phyloP scores from a whole-genome alignment of 2,329 filamentous ascomycete species.

The Trichoderma afroharzianum region DNA sequence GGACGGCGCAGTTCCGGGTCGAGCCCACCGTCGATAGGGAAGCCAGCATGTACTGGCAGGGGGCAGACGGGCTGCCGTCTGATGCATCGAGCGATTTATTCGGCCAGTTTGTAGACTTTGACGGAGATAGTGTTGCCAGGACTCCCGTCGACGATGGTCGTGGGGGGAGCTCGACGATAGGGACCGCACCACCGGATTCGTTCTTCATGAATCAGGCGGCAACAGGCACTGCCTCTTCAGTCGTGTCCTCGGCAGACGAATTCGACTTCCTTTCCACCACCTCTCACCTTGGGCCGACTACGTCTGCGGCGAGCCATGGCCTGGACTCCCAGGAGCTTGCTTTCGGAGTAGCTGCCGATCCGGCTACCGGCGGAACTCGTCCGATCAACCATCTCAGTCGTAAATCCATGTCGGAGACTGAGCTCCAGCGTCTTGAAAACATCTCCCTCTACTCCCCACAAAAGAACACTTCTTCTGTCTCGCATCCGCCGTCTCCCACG shows the following conservation, averaged over 20 bases:
- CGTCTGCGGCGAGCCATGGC: constrained; percentile 28
- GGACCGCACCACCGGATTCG: constrained; percentile 26
- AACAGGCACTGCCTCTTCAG: constrained; percentile 34
- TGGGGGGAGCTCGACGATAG: constrained; percentile 23
- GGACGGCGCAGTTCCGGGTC: constrained; percentile 34
- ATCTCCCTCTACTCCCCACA: constrained; percentile 43
- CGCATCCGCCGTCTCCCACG: constrained; percentile 32
- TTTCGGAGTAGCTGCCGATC: constrained; percentile 17
- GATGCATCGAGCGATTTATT: constrained; percentile 34
- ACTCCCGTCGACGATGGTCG: constrained; percentile 22
- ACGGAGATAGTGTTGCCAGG: constrained; percentile 24
- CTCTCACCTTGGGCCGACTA: constrained; percentile 28
- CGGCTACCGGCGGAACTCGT: constrained; percentile 19
- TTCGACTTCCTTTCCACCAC: constrained; percentile 36
- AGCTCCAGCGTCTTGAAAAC: constrained; percentile 45
- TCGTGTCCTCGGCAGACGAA: constrained; percentile 35
- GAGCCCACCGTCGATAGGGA: constrained; percentile 34
- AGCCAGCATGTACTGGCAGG: constrained; percentile 35
- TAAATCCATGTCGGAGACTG: constrained; percentile 45
- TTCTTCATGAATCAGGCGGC: constrained; percentile 30
- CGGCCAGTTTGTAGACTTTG: constrained; percentile 38
- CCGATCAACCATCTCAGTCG: constrained; percentile 27
- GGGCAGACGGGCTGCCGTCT: constrained; percentile 29
- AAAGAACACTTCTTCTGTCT: constrained; percentile 25
- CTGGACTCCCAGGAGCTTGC: constrained; percentile 30